phyloP scores from a whole-genome alignment of 805 yeast species.

The Saccharomycopsis olivae region DNA sequence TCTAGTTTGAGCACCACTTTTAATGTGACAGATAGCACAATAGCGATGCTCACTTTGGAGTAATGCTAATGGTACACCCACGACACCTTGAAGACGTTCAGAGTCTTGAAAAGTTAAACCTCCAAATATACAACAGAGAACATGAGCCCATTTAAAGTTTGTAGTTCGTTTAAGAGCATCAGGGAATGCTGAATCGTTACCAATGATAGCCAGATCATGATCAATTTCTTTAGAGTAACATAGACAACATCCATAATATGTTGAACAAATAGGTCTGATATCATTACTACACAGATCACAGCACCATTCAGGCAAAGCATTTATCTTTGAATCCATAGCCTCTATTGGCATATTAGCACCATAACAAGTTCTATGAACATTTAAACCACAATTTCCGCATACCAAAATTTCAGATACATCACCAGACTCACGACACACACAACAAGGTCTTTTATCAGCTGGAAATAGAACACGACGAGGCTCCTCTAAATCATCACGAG shows the following conservation, averaged over 20 bases:
- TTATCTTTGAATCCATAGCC: constrained; percentile 12
- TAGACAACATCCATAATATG: constrained; percentile 52
- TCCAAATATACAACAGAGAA: constrained; percentile 55
- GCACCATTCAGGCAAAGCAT: constrained; percentile 39
- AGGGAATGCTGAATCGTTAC: constrained; percentile 33
- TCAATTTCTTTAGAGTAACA: constrained; percentile 49
- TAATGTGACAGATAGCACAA: constrained; percentile 37
- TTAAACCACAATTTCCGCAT: constrained; percentile 59
- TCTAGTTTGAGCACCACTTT: constrained; percentile 38
- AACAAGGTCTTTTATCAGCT: constrained; percentile 29
- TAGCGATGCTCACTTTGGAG: constrained; percentile 23
- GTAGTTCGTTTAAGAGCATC: constrained; percentile 63
- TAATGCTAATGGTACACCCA: constrained; percentile 21
- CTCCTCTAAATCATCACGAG: background rate
- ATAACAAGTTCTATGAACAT: constrained; percentile 62
- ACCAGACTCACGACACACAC: constrained; percentile 39
- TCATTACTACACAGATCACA: constrained; percentile 77
- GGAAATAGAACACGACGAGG: constrained; percentile 9
- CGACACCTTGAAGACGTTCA: constrained; percentile 33
- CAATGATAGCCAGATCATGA: constrained; percentile 34
- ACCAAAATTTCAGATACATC: constrained; percentile 32
- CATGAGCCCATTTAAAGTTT: constrained; percentile 70
- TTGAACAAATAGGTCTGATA: constrained; percentile 44
- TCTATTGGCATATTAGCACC: constrained; percentile 31
- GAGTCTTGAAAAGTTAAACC: constrained; percentile 34